Evolutionary conservation across 2,329 filamentous ascomycete species (phyloP), one percentile per base, ranked within the genome.

Genomic region (Fusarium algeriense): DNA sequence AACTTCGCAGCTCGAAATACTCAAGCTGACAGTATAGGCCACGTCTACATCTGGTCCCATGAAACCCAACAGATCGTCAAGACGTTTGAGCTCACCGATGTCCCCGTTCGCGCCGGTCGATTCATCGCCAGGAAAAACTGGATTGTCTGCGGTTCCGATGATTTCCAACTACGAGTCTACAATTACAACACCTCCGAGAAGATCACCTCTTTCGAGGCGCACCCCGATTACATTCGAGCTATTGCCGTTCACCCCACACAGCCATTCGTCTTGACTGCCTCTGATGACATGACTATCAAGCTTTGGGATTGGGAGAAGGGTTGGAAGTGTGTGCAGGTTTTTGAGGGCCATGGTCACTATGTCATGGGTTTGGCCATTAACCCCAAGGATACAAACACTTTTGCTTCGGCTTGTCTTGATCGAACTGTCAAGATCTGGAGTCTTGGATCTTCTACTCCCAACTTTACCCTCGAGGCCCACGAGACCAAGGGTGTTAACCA

Each of bases 111-210:
- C 82, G 96, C 96, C 70, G 96, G 96, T 79, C 93, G 96, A 76
- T 99, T 99, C 83, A 90, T 99, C 79, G 93, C 96, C 75, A 90
- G 96, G 77, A 99, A 99, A 90, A 99, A 98, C 84, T 99, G 96
- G 96, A 97, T 97, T 76, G 93, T 97, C 60, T 96, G 94, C 84
- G 96, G 96, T 79, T 99, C 92, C 75, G 93, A 97, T 85, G 94
- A 97, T 85, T 97, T 97, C 85, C 88, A 90, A 80, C 82, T 90
- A 58, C 92, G 95, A 76, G 93, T 97, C 71, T 97, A 97, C 89
- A 98, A 99, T 86, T 99, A 98, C 88, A 98, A 99, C 85, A 99
- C 96, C 58, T 97, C 94, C 67, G 96, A 99, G 84, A 98, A 98
- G 89, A 96, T 98, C 78, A 95, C 94, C 58, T 93, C 93, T 19